These are phyloP conservation scores for Spergularia azorica DNA, from an alignment of 179 eudicot genomes.

Conservation along the genomic window DNA sequence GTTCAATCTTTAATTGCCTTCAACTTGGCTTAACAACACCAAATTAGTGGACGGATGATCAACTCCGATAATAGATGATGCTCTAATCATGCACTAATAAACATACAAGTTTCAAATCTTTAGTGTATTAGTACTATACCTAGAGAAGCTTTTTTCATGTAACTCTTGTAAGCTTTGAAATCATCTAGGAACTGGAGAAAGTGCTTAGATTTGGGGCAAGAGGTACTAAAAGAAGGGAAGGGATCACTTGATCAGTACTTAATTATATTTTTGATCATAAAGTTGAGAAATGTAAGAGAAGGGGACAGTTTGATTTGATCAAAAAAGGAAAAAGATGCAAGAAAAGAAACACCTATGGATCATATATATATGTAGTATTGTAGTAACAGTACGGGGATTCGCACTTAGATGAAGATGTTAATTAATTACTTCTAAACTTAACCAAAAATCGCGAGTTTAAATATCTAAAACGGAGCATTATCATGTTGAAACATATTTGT, in stretches of 20 bases:
- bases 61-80: no score
- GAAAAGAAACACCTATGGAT: neutral
- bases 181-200: constrained; percentile 32
- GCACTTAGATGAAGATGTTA: no score
- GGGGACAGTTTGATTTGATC: constrained; percentile 26
- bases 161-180: constrained; percentile 22
- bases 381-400: neutral
- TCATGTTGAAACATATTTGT: no score
- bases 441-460: no score
- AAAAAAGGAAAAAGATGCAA: constrained; percentile 7
- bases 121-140: neutral
- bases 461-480: no score
- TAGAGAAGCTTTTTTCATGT: neutral
- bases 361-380: neutral
- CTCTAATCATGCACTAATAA: no score
- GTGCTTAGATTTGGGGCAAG: constrained; percentile 14
- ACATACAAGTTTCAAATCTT: no score
- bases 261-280: constrained; percentile 28
- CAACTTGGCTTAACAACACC: no score
- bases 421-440: no score
- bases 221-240: constrained; percentile 32
- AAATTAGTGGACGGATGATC: no score
- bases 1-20: no score
- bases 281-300: constrained; percentile 16
- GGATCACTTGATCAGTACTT: constrained; percentile 19